phyloP scores from a whole-genome alignment of 2,329 filamentous ascomycete genomes.

The Xylaria sp. region DNA sequence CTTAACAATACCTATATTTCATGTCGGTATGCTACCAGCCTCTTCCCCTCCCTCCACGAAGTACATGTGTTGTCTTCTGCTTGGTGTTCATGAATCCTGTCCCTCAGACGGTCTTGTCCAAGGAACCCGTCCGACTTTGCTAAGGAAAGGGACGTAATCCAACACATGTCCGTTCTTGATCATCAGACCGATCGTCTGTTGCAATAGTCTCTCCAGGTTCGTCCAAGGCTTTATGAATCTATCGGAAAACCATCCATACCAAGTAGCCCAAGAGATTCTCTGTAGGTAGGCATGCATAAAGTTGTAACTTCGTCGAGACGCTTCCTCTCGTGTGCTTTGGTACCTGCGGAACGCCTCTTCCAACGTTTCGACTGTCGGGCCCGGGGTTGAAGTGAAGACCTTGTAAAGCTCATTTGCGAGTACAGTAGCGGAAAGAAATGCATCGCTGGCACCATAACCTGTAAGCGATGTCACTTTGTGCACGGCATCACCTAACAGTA shows the following conservation, averaged over 20 bases:
- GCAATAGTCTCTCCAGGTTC: background rate
- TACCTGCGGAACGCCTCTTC: slow-evolving; percentile 21
- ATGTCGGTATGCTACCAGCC: too few relatives aligned
- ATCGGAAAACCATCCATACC: slow-evolving; percentile 13
- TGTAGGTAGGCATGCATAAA: too few relatives aligned
- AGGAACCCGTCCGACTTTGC: slow-evolving; percentile 13
- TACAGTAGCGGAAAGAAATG: slow-evolving; percentile 11
- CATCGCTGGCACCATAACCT: slow-evolving; percentile 22
- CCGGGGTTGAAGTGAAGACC: slow-evolving; percentile 5
- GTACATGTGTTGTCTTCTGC: too few relatives aligned
- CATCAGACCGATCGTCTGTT: background rate
- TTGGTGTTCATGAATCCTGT: background rate
- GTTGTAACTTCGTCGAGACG: background rate
- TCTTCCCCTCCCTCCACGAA: too few relatives aligned
- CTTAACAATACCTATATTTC: too few relatives aligned
- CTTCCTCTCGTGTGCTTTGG: slow-evolving; percentile 4
- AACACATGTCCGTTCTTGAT: slow-evolving; percentile 15
- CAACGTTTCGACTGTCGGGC: slow-evolving; percentile 10
- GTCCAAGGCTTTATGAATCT: slow-evolving; percentile 1
- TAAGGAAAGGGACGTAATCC: slow-evolving; percentile 26
- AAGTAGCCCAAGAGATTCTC: slow-evolving; percentile 7
- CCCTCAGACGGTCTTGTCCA: slow-evolving; percentile 9
- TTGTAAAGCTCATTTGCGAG: slow-evolving; percentile 23
- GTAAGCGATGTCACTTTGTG: slow-evolving; percentile 32
- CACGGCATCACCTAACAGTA: slow-evolving; percentile 42